Base-by-base conservation (phyloP, 352 stramenopile genomes). In the Achlya hypogyna region DNA sequence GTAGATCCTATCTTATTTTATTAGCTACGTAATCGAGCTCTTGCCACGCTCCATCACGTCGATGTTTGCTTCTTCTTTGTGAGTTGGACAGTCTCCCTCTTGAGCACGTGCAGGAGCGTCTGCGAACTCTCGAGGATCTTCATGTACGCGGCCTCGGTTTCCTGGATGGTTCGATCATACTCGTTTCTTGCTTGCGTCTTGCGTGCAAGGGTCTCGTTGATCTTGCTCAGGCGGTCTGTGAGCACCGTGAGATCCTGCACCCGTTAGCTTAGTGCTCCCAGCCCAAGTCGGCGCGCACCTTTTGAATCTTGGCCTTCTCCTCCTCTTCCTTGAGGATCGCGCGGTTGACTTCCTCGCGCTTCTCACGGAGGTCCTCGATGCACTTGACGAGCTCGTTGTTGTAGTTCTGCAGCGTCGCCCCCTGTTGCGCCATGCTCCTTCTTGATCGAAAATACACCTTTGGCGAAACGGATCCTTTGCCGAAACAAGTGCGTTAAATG, bases 331-430 rank as follows among this genome's bases (percentile, higher is more conserved):
- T 96, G 66, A 97, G 81, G 76, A 98, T 98, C 40, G 87, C 73
- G 22, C 87, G 81, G 70, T 96, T 96, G 63, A 96, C 85, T 72
- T 96, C 88, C 69, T 97, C 89, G 29, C 90, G 84, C 76, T 95
- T 95, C 74, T 96, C 88, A 28, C 89, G 87, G 51, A 98, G 76
- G 68, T 97, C 91, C 68, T 98, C 92, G 69, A 98, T 98, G 75
- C 90, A 97, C 68, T 97, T 97, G 62, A 98, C 91, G 27, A 97
- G 79, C 73, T 98, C 90, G 78, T 97, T 98, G 77, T 98, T 98
- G 81, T 97, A 98, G 77, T 97, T 97, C 75, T 97, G 88, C 63
- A 97, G 83, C 60, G 90, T 96, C 68, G 90, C 89, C 35, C 91
- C 91, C 69, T 98, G 91, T 62, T 96, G 86, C 66, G 91, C 89